These are phyloP conservation scores for Plasmodium vivax DNA, from an alignment of 169 alveolate species.

Conservation along the genomic window DNA sequence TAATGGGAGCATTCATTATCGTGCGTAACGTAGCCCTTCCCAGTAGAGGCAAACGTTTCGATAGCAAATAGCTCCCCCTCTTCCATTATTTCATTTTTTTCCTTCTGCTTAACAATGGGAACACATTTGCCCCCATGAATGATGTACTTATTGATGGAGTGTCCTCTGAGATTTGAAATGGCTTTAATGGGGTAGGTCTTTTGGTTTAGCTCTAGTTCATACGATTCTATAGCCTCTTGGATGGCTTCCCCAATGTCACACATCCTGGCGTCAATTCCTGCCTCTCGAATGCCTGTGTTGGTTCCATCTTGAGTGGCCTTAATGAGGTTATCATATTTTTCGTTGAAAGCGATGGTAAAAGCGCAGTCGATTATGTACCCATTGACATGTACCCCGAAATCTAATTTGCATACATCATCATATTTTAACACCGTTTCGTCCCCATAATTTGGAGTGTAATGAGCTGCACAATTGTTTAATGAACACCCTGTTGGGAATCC, in stretches of 20 bases:
- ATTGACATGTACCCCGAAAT: constrained; percentile 99
- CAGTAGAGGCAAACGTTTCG: constrained; percentile 99
- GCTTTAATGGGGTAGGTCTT: constrained; percentile 95
- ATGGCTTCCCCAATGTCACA: constrained; percentile 98
- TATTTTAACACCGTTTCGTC: constrained; percentile 87
- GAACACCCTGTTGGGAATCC: constrained; percentile 99
- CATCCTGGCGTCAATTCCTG: constrained; percentile 98
- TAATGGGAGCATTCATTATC: constrained; percentile 96
- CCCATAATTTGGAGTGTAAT: constrained; percentile 98
- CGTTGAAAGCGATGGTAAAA: constrained; percentile 97
- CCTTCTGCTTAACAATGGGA: constrained; percentile 96
- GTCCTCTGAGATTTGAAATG: constrained; percentile 98
- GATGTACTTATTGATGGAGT: constrained; percentile 96
- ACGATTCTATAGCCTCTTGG: constrained; percentile 98
- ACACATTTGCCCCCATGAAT: constrained; percentile 99
- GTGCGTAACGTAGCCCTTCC: constrained; percentile 94
- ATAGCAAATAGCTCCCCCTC: constrained; percentile 99
- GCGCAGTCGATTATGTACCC: constrained; percentile 99
- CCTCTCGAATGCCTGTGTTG: constrained; percentile 96
- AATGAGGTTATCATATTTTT: constrained; percentile 86
- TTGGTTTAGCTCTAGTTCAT: constrained; percentile 96
- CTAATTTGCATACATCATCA: constrained; percentile 96
- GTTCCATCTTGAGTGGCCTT: constrained; percentile 99
- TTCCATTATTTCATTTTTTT: constrained; percentile 95
- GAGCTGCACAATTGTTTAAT: constrained; percentile 99